Evolutionary conservation across 2,329 filamentous ascomycete genomes (phyloP).

Genomic region (Chaetomiaceae sp.): DNA sequence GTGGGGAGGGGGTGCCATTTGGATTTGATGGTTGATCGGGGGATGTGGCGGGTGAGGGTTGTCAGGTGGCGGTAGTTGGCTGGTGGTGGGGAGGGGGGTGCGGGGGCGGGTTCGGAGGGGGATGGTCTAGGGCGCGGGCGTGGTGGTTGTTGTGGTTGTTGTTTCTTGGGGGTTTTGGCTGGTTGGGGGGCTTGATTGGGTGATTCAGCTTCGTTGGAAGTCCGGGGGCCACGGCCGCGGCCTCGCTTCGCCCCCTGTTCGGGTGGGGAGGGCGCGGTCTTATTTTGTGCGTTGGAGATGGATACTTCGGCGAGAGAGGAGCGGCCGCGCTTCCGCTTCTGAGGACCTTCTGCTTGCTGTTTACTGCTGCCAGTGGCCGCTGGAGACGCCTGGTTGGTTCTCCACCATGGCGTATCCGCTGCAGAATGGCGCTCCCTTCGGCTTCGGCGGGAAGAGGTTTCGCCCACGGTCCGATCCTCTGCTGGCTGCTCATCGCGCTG

Average conservation of each 20-base stretch:
- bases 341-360: neutral
- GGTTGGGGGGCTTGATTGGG: neutral
- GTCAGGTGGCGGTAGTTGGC: constrained; percentile 46
- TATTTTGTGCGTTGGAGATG: constrained; percentile 23
- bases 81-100: neutral
- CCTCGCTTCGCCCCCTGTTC: constrained; percentile 9
- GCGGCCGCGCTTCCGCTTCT: constrained; percentile 23
- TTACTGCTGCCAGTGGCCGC: neutral
- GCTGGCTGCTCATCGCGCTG: constrained; percentile 1
- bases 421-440: constrained; percentile 13
- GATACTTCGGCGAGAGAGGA: constrained; percentile 24
- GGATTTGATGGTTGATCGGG: constrained; percentile 60
- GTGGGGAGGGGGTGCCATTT: constrained; percentile 60
- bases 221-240: neutral
- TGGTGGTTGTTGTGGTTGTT: neutral
- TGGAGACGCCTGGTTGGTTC: constrained; percentile 1
- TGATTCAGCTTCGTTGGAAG: too few relatives aligned
- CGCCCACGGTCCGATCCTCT: neutral
- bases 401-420: constrained; percentile 12
- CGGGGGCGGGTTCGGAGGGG: neutral
- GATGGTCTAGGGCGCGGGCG: neutral
- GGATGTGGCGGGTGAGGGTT: constrained; percentile 48
- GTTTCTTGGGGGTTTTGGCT: neutral
- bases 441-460: constrained; percentile 11
- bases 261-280: constrained; percentile 1